These are phyloP conservation scores for Lasiodiplodia theobromae DNA, from an alignment of 2,329 filamentous ascomycete genomes.

Conservation along the genomic window DNA sequence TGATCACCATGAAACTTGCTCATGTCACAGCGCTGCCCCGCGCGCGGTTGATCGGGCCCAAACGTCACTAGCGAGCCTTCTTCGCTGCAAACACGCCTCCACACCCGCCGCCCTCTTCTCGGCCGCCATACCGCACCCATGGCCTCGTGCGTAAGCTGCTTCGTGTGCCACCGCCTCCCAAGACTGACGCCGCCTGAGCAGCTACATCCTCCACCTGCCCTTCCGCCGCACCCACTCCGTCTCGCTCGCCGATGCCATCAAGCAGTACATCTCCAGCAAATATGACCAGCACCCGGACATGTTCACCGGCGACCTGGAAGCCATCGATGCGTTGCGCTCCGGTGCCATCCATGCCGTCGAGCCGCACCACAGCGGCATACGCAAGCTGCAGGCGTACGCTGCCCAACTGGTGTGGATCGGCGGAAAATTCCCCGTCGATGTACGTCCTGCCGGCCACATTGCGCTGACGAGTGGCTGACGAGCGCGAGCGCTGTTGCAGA, in stretches of 20 bases:
- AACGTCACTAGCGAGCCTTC: slow-evolving; percentile 22
- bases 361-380: slow-evolving; percentile 83
- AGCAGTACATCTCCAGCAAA: slow-evolving; percentile 94
- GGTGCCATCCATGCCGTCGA: slow-evolving; percentile 91
- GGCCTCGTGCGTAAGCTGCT: slow-evolving; percentile 35
- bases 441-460: slow-evolving; percentile 50
- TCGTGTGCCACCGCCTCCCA: not conserved
- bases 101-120: slow-evolving; percentile 6
- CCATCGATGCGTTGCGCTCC: slow-evolving; percentile 81
- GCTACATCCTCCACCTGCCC: slow-evolving; percentile 77
- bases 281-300: slow-evolving; percentile 99
- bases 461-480: slow-evolving; percentile 7
- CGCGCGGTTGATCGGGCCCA: slow-evolving; percentile 13
- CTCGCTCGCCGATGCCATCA: slow-evolving; percentile 81
- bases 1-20: slow-evolving; percentile 43
- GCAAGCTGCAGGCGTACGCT: slow-evolving; percentile 88
- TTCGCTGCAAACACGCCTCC: slow-evolving; percentile 23
- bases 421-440: slow-evolving; percentile 95
- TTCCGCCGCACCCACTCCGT: slow-evolving; percentile 86
- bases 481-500: slow-evolving; percentile 56
- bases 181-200: slow-evolving; percentile 32
- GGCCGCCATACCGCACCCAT: slow-evolving; percentile 29
- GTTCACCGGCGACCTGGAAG: slow-evolving; percentile 87
- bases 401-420: slow-evolving; percentile 92
- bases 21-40: slow-evolving; percentile 33